A percentile compares a stretch with the other conserved stretches of the same genome.
phyloP scores from a whole-genome alignment of 2,329 filamentous ascomycete genomes.

The Dactylellina drechsleri region DNA sequence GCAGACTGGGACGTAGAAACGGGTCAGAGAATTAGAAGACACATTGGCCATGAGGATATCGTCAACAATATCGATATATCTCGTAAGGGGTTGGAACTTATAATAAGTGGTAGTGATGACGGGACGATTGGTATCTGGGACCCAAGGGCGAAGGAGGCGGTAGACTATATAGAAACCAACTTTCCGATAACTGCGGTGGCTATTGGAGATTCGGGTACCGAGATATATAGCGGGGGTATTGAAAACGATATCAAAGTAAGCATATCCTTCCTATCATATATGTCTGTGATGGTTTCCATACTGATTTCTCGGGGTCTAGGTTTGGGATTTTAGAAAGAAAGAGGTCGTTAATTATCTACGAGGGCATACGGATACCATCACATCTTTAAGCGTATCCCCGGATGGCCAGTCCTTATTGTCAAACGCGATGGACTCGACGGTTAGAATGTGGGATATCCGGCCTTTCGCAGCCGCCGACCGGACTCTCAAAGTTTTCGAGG shows the following conservation, averaged over 20 bases:
- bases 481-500: constrained; percentile 69
- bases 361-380: constrained; percentile 91
- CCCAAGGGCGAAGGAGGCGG: constrained; percentile 85
- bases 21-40: constrained; percentile 88
- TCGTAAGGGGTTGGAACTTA: constrained; percentile 85
- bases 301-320: constrained; percentile 39
- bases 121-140: constrained; percentile 96
- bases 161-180: constrained; percentile 87
- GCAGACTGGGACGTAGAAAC: constrained; percentile 96
- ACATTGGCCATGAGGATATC: constrained; percentile 93
- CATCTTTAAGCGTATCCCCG: constrained; percentile 88
- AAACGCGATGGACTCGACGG: constrained; percentile 92
- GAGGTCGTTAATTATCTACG: constrained; percentile 85
- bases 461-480: constrained; percentile 91
- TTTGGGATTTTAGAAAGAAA: constrained; percentile 96
- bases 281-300: background rate
- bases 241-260: constrained; percentile 89
- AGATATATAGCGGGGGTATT: constrained; percentile 92
- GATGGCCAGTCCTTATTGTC: constrained; percentile 91
- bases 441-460: constrained; percentile 93
- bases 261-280: background rate
- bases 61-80: constrained; percentile 91
- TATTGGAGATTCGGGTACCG: constrained; percentile 92
- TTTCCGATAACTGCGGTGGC: constrained; percentile 92
- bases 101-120: constrained; percentile 93